Evolutionary conservation across 2,329 filamentous ascomycete genomes (phyloP).

Genomic region (Penicillium sclerotigenum): DNA sequence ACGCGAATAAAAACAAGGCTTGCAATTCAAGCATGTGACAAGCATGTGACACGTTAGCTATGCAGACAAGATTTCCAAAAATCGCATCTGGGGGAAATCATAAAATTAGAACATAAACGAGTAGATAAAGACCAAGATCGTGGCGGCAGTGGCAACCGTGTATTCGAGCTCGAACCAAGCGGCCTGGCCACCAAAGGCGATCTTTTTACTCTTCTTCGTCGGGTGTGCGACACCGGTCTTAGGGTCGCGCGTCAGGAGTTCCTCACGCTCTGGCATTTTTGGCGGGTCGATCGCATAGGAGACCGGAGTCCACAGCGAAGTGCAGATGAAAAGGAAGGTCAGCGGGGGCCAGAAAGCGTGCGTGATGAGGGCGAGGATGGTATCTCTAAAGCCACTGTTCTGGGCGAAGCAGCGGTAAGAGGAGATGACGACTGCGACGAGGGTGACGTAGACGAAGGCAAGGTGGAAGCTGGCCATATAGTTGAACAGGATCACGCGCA

Average conservation of each 20-base stretch:
- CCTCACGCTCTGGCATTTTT: conserved; percentile 55
- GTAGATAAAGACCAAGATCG: conserved; percentile 49
- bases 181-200: conserved; percentile 53
- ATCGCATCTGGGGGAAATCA: background rate
- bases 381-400: conserved; percentile 38
- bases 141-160: conserved; percentile 51
- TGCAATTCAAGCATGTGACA: background rate
- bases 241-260: conserved; percentile 55
- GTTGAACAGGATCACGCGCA: conserved; percentile 55
- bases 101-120: conserved; percentile 33
- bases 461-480: conserved; percentile 58
- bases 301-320: conserved; percentile 58
- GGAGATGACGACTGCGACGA: conserved; percentile 51
- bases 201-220: conserved; percentile 50
- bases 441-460: conserved; percentile 52
- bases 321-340: conserved; percentile 56
- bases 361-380: conserved; percentile 55
- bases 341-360: conserved; percentile 63
- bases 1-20: background rate
- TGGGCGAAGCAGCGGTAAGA: conserved; percentile 51
- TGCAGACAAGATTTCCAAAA: background rate
- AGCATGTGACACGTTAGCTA: conserved; percentile 10
- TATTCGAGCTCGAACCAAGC: conserved; percentile 58
- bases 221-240: conserved; percentile 50
- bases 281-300: conserved; percentile 61